Evolutionary conservation across 805 yeast genomes (phyloP), one percentile per base, ranked within the genome.

Genomic region (Pichia exigua): DNA sequence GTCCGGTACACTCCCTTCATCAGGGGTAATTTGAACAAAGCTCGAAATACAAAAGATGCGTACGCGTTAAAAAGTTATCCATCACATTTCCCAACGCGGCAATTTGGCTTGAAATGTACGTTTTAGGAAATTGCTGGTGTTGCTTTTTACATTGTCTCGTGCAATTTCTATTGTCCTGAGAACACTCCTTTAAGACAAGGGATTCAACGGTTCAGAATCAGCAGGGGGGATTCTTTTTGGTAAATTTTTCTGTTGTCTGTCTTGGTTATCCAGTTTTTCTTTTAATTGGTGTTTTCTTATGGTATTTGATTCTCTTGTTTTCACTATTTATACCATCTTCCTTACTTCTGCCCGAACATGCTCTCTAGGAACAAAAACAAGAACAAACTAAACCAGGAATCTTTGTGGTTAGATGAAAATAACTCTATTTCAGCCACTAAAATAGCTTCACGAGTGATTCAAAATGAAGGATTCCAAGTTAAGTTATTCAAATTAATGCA

Each of bases 1-100:
- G 96, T 65, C 96, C 96, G 2, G 88, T 89, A 21, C 96, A 88
- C 65, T 75, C 81, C 5, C 66, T 77, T 2, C 78, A 76, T 51
- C 46, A 48, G 6, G 56, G 50, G 21, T 57, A 50, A 28, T 11
- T 18, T 5, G 6, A 39, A 13, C 13, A 39, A 10, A 39, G 21
- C 8, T n/a, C 17, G 42, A 20, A 39, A 39, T 20, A 18, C 7
- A 22, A 15, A n/a, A 35, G 20, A 35, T 10, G 17, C 20, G 12
- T 4, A 40, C 42, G 42, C 42, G 42, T 40, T 40, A 17, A 17
- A n/a, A 17, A n/a, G 8, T 7, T 11, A 30, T 15, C 13, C 35
- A 35, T 40, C 24, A 20, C 17, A 12, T 40, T 40, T 40, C 24
- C 24, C 17, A 40, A 21, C 20, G 17, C 22, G 26, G 42, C 13